These are phyloP conservation scores for Peribolospora kevripleyi DNA, from an alignment of 768 basidiomycete genomes.

Conservation along the genomic window DNA sequence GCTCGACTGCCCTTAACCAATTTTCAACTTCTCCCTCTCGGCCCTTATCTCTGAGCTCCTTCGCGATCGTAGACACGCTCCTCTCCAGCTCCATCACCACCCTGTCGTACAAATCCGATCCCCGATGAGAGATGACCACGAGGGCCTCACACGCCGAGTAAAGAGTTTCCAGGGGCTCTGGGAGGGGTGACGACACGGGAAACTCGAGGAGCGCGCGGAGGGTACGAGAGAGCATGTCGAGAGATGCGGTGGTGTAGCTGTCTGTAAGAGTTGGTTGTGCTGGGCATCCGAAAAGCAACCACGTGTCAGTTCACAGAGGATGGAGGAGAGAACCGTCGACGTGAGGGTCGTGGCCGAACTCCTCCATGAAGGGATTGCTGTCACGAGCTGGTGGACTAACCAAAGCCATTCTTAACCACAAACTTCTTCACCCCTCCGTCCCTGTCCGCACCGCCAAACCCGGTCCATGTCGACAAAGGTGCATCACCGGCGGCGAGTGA, in stretches of 20 bases:
- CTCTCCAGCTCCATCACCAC: conserved; percentile 38
- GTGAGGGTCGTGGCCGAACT: too few species aligned
- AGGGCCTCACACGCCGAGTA: conserved; percentile 13
- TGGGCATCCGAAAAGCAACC: too few species aligned
- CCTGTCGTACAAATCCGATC: conserved; percentile 34
- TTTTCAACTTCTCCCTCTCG: conserved; percentile 18
- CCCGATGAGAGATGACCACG: conserved; percentile 22
- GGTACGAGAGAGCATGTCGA: conserved; percentile 11
- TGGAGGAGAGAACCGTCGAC: too few species aligned
- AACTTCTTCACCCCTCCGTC: too few species aligned
- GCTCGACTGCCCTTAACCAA: conserved; percentile 38
- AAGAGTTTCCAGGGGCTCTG: conserved; percentile 12
- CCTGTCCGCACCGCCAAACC: too few species aligned
- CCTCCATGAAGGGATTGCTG: too few species aligned
- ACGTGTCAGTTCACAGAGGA: too few species aligned
- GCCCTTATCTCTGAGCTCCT: conserved; percentile 19
- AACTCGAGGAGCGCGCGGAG: conserved; percentile 10
- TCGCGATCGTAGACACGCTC: conserved; percentile 25
- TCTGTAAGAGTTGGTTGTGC: too few species aligned
- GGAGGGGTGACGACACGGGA: conserved; percentile 9
- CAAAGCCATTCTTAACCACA: too few species aligned
- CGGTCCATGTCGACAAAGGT: too few species aligned
- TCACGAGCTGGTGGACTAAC: too few species aligned
- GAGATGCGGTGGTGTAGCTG: neutral
- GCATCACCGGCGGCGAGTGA: too few species aligned